Evolutionary conservation across 768 basidiomycete species (phyloP).

Genomic region (Boletus rubropictus): DNA sequence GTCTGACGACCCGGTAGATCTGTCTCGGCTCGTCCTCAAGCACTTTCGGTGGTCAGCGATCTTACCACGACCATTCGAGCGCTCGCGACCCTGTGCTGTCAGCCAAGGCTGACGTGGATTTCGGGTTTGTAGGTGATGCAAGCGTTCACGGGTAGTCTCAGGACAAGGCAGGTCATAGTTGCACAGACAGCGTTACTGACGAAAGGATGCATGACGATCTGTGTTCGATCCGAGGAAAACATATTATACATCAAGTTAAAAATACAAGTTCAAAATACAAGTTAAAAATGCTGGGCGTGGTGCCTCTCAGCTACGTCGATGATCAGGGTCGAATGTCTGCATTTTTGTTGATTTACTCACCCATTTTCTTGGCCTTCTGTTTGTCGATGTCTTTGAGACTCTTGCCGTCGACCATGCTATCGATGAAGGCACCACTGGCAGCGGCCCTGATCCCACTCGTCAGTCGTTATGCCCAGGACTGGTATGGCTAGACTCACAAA

Average conservation of each 20-base stretch:
- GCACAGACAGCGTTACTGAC: neutral
- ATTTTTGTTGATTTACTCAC: conserved; percentile 13
- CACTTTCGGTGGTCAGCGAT: no score
- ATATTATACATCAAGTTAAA: neutral
- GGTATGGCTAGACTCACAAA: conserved; percentile 33
- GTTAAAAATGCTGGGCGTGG: neutral
- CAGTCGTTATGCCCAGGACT: neutral
- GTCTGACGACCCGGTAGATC: neutral
- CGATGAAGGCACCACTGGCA: conserved; percentile 47
- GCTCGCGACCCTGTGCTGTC: no score
- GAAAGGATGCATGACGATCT: neutral
- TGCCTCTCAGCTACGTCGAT: conserved; percentile 5
- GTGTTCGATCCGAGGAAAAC: neutral
- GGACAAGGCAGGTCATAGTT: neutral
- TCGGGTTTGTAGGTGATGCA: neutral
- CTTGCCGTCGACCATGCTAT: conserved; percentile 52
- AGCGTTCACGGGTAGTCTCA: neutral
- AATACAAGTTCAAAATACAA: no score
- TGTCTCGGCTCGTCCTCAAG: neutral
- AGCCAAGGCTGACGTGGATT: neutral
- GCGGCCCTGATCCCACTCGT: conserved; percentile 40
- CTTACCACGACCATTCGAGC: no score
- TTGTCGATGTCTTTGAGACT: conserved; percentile 46
- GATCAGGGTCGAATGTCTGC: neutral
- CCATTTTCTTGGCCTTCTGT: conserved; percentile 37